Base-by-base conservation (phyloP, 2,329 filamentous ascomycete species). In the Stachybotrys elegans region DNA sequence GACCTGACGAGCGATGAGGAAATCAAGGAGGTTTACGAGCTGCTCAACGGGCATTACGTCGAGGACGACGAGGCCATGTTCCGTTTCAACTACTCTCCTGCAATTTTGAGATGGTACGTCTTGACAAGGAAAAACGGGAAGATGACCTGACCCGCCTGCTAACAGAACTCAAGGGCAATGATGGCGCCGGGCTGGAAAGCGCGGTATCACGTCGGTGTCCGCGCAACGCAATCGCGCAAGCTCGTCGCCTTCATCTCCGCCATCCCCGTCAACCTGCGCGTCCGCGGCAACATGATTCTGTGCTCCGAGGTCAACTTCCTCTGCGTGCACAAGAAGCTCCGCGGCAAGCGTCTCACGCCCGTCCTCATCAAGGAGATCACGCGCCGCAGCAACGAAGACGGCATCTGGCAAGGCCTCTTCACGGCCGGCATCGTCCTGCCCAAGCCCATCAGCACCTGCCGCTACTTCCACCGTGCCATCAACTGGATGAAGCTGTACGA, bases 331-430 rank as follows among this genome's bases (percentile, higher is more conserved):
- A 97, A 97, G 76, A 97, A 97, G 70, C 81, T 98, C 23, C 88
- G 93, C 41, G 83, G 87, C 46, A 96, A 97, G 73, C 84, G 93
- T 43, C 81, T 98, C 35, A 84, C 93, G 0, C 93, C 93, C 0
- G 86, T 97, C 2, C 80, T 98, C 43, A 98, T 98, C 73, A 96
- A 96, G 67, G 93, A 98, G 65, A 89, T 98, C 56, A 98, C 93
- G 5, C 85, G 93, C 39, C 80, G 90, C 51, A 95, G 89, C 73
- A 94, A 97, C 66, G 69, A 90, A 39, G 76, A 86, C 51, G 87
- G 84, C 45, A 85, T 94, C 52, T 97, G 86, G 77, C 93, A 98
- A 68, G 93, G 92, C 40, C 88, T 98, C 46, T 97, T 96, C 71
- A 98, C 93, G 1, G 93, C 85, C 22, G 93, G 93, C 31, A 84